Evolutionary conservation across 2,329 filamentous ascomycete species (phyloP).

Genomic region (Chrysoporthe deuterocubensis): DNA sequence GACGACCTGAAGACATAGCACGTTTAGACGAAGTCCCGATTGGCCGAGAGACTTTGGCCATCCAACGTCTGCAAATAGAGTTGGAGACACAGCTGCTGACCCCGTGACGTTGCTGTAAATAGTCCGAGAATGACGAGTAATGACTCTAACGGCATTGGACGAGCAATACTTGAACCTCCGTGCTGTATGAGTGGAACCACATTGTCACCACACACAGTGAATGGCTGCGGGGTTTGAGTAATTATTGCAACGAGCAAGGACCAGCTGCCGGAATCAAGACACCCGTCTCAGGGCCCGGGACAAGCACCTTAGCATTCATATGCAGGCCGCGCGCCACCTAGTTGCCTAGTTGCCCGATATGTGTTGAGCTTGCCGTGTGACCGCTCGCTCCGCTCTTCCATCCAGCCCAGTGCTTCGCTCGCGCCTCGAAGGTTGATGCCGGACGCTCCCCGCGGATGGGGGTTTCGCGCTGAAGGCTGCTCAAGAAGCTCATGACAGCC

Average conservation of each 20-base stretch:
- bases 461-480: conserved; percentile 12
- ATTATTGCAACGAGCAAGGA: background rate
- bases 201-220: no score
- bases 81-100: background rate
- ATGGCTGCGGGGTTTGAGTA: background rate
- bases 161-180: background rate
- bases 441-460: conserved; percentile 5
- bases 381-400: background rate
- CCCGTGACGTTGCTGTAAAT: background rate
- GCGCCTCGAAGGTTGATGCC: conserved; percentile 3
- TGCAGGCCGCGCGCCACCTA: background rate
- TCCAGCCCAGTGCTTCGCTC: conserved; percentile 18
- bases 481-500: conserved; percentile 8
- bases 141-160: no score
- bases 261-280: background rate
- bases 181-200: background rate
- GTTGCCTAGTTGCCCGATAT: background rate
- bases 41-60: background rate
- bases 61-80: background rate
- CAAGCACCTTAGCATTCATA: background rate
- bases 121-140: background rate
- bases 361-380: background rate
- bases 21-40: no score
- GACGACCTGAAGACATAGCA: no score
- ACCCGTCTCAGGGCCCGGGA: background rate